These are phyloP conservation scores for Phytopythium delawarense DNA, from an alignment of 352 stramenopile genomes.

Conservation along the genomic window DNA sequence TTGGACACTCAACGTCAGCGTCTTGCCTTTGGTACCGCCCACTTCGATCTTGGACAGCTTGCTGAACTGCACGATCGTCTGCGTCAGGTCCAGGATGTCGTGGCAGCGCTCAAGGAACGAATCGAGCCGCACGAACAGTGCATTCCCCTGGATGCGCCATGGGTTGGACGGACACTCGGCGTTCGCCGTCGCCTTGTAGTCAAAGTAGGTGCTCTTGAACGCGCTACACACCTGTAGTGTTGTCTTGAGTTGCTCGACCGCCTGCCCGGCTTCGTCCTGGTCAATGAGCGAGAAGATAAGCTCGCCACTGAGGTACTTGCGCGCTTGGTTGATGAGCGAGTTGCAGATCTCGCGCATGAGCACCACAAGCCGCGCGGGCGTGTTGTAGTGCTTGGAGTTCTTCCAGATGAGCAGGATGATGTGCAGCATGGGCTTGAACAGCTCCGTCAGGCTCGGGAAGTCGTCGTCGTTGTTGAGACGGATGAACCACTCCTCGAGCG, in stretches of 20 bases:
- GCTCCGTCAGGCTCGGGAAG: slow-evolving; percentile 87
- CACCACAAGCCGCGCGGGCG: slow-evolving; percentile 93
- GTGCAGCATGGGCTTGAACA: slow-evolving; percentile 99
- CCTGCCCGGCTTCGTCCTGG: slow-evolving; percentile 92
- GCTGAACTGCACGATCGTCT: slow-evolving; percentile 98
- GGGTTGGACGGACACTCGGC: slow-evolving; percentile 97
- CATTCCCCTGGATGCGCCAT: slow-evolving; percentile 98
- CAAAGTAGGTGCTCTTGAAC: slow-evolving; percentile 98
- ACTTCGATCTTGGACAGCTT: slow-evolving; percentile 98
- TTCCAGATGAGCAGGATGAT: slow-evolving; percentile 99
- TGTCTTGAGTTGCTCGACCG: slow-evolving; percentile 94
- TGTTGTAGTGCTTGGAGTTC: slow-evolving; percentile 99
- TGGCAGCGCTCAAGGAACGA: slow-evolving; percentile 97
- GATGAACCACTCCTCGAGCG: slow-evolving; percentile 96
- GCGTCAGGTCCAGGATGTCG: slow-evolving; percentile 96
- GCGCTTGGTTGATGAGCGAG: slow-evolving; percentile 92
- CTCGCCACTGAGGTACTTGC: slow-evolving; percentile 92
- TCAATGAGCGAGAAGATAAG: slow-evolving; percentile 97
- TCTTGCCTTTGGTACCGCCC: slow-evolving; percentile 96
- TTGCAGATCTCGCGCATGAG: slow-evolving; percentile 99
- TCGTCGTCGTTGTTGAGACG: slow-evolving; percentile 95
- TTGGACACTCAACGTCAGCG: slow-evolving; percentile 90
- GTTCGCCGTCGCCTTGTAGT: slow-evolving; percentile 97
- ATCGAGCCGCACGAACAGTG: slow-evolving; percentile 96
- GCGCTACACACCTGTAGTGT: slow-evolving; percentile 92